A percentile compares a stretch with the other conserved stretches of the same genome.
Conservation (phyloP, 768 basidiomycete species). For the Trametes villosa region DNA sequence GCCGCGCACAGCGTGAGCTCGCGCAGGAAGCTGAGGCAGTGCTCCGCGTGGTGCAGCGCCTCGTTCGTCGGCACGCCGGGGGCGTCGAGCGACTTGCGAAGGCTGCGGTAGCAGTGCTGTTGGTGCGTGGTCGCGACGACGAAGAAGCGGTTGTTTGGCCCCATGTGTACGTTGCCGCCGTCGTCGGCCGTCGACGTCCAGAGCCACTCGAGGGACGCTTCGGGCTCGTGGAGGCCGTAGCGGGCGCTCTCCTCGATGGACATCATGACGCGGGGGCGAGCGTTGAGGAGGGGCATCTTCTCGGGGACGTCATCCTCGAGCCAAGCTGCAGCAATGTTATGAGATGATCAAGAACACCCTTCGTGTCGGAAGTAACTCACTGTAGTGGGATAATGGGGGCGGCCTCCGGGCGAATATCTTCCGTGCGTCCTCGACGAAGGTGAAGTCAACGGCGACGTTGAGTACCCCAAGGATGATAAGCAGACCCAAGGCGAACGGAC, state of each 20-base stretch:
- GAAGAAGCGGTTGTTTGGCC: slow-evolving; percentile 32
- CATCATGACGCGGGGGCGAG: slow-evolving; percentile 3
- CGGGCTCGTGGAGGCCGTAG: neutral
- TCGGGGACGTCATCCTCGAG: slow-evolving; percentile 19
- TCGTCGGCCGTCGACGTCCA: slow-evolving; percentile 6
- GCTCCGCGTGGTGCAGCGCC: slow-evolving; percentile 10
- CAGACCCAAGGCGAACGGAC: neutral
- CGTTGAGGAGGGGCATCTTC: slow-evolving; percentile 1
- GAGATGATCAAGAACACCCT: neutral
- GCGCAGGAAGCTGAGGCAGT: slow-evolving; percentile 15
- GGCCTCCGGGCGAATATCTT: neutral
- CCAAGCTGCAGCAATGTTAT: slow-evolving; percentile 3
- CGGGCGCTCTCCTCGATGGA: slow-evolving; percentile 12
- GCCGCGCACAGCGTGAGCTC: slow-evolving; percentile 18
- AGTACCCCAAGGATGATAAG: neutral
- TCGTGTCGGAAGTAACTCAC: neutral
- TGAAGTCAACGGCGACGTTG: slow-evolving; percentile 1
- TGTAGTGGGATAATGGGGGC: neutral
- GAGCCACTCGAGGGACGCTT: slow-evolving; percentile 6
- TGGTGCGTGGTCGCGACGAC: slow-evolving; percentile 29
- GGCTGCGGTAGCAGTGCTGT: slow-evolving; percentile 31
- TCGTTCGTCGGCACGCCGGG: neutral
- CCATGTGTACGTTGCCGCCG: slow-evolving; percentile 32
- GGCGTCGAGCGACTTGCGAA: slow-evolving; percentile 30
- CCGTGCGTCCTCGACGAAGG: neutral